Conservation (phyloP, 1,284 basidiomycete genomes). For the Apiotrichum gamsii region DNA sequence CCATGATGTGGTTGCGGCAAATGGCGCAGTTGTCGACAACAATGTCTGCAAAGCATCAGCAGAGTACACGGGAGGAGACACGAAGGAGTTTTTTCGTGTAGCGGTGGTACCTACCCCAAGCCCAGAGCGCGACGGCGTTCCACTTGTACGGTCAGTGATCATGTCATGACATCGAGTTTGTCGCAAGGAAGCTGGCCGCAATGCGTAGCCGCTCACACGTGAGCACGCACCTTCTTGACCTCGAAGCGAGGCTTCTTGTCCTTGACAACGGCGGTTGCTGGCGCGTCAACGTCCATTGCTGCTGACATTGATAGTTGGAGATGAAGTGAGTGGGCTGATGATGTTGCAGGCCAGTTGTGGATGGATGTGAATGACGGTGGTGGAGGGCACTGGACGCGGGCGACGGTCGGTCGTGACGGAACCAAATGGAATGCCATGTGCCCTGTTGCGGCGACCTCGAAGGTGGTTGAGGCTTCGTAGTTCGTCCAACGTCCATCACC, state of each 20-base stretch:
- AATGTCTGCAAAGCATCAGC: slow-evolving; percentile 78
- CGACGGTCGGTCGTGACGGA: not conserved
- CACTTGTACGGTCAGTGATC: no score
- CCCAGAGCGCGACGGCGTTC: slow-evolving; percentile 94
- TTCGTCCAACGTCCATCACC: no score
- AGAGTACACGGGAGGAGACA: no score
- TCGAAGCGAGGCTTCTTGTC: slow-evolving; percentile 68
- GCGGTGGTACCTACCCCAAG: slow-evolving; percentile 65
- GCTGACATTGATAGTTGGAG: not conserved
- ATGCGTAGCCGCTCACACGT: not conserved
- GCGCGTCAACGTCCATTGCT: slow-evolving; percentile 50
- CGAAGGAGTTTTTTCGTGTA: slow-evolving; percentile 14
- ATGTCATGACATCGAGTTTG: not conserved
- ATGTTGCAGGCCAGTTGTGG: no score
- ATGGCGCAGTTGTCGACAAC: slow-evolving; percentile 95
- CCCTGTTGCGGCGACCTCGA: no score
- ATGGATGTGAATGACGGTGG: no score
- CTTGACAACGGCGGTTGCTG: slow-evolving; percentile 39
- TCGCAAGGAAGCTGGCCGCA: slow-evolving; percentile 3
- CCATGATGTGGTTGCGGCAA: slow-evolving; percentile 97
- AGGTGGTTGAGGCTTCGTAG: no score
- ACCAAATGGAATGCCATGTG: no score
- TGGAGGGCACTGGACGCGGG: no score
- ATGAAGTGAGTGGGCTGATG: not conserved
- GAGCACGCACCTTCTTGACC: slow-evolving; percentile 76